Evolutionary conservation across 1,284 basidiomycete species (phyloP).

Genomic region (Apiotrichum sp.): DNA sequence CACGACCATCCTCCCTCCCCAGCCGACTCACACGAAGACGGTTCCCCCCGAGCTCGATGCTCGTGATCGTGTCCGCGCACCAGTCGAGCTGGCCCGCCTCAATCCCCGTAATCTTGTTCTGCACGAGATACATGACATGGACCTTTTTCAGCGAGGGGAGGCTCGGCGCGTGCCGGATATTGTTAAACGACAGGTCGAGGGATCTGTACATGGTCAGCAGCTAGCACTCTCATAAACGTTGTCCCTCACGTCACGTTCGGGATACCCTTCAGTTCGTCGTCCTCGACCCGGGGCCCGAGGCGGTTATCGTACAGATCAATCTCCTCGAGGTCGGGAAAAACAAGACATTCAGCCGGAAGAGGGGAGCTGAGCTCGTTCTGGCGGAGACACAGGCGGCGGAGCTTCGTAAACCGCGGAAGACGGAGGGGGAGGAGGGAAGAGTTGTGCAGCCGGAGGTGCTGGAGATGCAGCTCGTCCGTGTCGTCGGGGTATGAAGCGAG

Average conservation of each 20-base stretch:
- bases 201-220: constrained; percentile 50
- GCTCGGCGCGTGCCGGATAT: constrained; percentile 60
- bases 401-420: constrained; percentile 62
- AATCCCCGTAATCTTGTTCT: constrained; percentile 87
- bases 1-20: not conserved
- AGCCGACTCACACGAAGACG: constrained; percentile 62
- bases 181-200: constrained; percentile 92
- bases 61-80: constrained; percentile 61
- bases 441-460: constrained; percentile 67
- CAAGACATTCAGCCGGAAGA: constrained; percentile 64
- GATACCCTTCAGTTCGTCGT: constrained; percentile 58
- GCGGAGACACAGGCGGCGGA: constrained; percentile 75
- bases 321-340: constrained; percentile 68
- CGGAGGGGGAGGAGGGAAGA: constrained; percentile 55
- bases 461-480: constrained; percentile 82
- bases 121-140: constrained; percentile 83
- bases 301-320: constrained; percentile 95
- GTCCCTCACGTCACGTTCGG: constrained; percentile 65
- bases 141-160: constrained; percentile 56
- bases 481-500: constrained; percentile 55
- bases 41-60: constrained; percentile 90
- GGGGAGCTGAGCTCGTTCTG: constrained; percentile 73
- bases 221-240: not conserved
- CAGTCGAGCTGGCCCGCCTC: constrained; percentile 56
- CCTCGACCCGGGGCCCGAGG: constrained; percentile 61